A percentile compares a stretch with the other conserved stretches of the same genome.
Evolutionary conservation across 768 basidiomycete species (phyloP).

Genomic region (Pholiota conissans): DNA sequence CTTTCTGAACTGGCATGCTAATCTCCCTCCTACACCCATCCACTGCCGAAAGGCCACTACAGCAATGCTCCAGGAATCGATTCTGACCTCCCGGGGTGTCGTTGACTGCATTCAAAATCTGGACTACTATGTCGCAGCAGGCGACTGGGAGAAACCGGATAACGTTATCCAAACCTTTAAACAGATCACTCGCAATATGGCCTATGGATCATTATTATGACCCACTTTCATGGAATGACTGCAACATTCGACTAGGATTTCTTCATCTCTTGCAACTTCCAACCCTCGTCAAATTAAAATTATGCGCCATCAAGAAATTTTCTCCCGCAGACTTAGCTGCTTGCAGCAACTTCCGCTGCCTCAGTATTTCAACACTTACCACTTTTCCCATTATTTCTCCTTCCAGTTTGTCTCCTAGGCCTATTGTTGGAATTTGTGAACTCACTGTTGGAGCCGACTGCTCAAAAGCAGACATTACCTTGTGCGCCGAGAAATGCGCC

Average conservation of each 20-base stretch:
- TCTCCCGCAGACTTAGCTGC: neutral
- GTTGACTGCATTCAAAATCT: neutral
- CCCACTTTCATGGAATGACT: neutral
- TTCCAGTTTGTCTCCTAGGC: neutral
- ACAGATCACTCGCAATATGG: neutral
- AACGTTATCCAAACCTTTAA: neutral
- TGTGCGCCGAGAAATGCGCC: neutral
- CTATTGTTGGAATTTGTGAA: neutral
- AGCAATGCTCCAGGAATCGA: neutral
- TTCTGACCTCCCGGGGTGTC: neutral
- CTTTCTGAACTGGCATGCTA: neutral
- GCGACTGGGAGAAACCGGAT: neutral
- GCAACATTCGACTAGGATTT: conserved; percentile 2
- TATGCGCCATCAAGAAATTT: neutral
- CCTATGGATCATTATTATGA: too few species aligned
- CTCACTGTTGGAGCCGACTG: neutral
- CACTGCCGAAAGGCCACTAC: neutral
- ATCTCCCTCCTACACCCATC: too few species aligned
- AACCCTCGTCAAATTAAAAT: neutral
- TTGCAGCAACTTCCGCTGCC: neutral
- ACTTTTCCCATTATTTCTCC: too few species aligned
- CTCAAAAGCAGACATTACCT: neutral
- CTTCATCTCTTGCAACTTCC: conserved; percentile 11
- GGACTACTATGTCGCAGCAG: neutral
- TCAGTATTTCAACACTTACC: neutral